A percentile compares a stretch with the other conserved stretches of the same genome.
phyloP scores from a whole-genome alignment of 176 grass and related monocot species.

The Echinochloa phyllopogon region DNA sequence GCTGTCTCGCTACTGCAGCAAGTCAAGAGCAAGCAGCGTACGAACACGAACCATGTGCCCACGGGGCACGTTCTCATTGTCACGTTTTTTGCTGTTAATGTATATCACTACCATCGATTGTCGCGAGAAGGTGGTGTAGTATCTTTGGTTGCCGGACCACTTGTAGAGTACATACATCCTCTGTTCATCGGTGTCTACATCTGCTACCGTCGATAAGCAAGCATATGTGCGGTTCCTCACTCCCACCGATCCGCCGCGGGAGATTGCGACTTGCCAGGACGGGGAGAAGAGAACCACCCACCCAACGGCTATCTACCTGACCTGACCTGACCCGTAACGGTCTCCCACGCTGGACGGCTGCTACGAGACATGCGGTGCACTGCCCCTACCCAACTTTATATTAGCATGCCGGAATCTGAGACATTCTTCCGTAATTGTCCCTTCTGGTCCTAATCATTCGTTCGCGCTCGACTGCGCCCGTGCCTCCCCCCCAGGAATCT shows the following conservation, averaged over 20 bases:
- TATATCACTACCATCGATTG: background rate
- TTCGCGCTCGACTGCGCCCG: background rate
- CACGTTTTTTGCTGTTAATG: background rate
- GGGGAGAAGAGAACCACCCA: background rate
- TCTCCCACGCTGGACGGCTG: background rate
- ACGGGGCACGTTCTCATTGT: background rate
- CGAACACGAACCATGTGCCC: background rate
- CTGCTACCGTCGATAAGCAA: background rate
- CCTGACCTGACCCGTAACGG: background rate
- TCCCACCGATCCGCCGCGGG: background rate
- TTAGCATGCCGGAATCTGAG: background rate
- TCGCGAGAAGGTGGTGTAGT: background rate
- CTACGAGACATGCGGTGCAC: background rate
- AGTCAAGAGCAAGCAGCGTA: background rate
- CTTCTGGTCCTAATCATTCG: background rate
- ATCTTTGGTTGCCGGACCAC: background rate
- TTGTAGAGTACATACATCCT: background rate
- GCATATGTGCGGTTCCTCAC: background rate
- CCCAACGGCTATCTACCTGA: conserved; percentile 15
- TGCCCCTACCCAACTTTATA: background rate
- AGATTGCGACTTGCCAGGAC: background rate
- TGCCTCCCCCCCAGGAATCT: background rate
- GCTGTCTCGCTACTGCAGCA: background rate
- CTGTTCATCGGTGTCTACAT: background rate
- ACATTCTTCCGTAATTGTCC: background rate